Percentiles rank a stretch among this genome's conserved stretches.
These are phyloP conservation scores for Pezicula carpinea DNA, from an alignment of 2,329 filamentous ascomycete genomes.

Conservation along the genomic window DNA sequence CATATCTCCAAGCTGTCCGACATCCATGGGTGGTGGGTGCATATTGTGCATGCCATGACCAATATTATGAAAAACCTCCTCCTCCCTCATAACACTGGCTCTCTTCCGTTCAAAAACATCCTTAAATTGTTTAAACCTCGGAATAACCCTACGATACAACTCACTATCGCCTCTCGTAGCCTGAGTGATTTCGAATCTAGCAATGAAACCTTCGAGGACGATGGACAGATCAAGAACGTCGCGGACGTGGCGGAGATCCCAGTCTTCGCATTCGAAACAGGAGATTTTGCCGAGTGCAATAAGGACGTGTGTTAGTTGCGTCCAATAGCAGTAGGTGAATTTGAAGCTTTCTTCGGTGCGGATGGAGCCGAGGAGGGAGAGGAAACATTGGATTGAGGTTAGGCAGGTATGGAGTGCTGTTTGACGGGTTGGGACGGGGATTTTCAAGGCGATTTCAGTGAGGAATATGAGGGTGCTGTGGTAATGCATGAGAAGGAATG, in stretches of 20 bases:
- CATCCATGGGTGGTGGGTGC: neutral
- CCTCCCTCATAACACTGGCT: neutral
- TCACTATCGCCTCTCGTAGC: neutral
- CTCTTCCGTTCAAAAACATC: conserved; percentile 2
- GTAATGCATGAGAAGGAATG: conserved; percentile 6
- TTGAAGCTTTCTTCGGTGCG: neutral
- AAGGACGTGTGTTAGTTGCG: conserved; percentile 1
- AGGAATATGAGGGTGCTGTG: conserved; percentile 2
- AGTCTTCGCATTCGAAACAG: conserved; percentile 3
- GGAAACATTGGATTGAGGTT: neutral
- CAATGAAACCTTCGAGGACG: conserved; percentile 2
- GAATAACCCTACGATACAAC: neutral
- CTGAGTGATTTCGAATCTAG: conserved; percentile 1
- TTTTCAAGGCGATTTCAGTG: conserved; percentile 1
- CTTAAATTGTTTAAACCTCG: conserved; percentile 1
- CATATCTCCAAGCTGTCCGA: neutral
- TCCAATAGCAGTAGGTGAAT: conserved; percentile 4
- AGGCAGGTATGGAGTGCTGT: conserved; percentile 2
- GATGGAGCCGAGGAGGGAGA: conserved; percentile 2
- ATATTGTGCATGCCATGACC: neutral
- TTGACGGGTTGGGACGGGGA: conserved; percentile 2
- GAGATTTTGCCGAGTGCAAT: conserved; percentile 1
- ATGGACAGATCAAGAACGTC: conserved; percentile 4
- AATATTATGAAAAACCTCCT: neutral
- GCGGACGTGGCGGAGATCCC: conserved; percentile 1